A percentile compares a stretch with the other conserved stretches of the same genome.
These are phyloP conservation scores for Arabis hirsuta DNA, from an alignment of 345 rosid species.

Conservation along the genomic window DNA sequence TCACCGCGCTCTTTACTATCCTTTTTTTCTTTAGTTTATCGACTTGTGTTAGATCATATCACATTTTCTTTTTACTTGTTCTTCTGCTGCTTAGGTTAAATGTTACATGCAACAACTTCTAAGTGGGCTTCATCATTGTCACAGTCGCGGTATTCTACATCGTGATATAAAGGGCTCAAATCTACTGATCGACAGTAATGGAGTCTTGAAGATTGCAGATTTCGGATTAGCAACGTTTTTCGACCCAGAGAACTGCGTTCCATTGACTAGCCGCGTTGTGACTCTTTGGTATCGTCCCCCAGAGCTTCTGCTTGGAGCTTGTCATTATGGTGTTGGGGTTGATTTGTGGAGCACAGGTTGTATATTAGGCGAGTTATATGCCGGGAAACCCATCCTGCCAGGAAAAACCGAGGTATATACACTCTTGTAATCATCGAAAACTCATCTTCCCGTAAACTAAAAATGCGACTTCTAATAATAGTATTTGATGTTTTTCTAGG, in stretches of 20 bases:
- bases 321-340: slow-evolving; percentile 78
- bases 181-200: slow-evolving; percentile 80
- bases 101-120: slow-evolving; percentile 96
- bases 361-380: slow-evolving; percentile 86
- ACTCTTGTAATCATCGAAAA: not conserved
- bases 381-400: slow-evolving; percentile 86
- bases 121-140: slow-evolving; percentile 95
- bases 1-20: not conserved
- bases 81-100: slow-evolving; percentile 60
- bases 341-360: slow-evolving; percentile 99
- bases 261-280: slow-evolving; percentile 93
- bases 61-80: slow-evolving; percentile 4
- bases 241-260: slow-evolving; percentile 57
- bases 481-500: slow-evolving; percentile 43
- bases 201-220: slow-evolving; percentile 93
- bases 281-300: slow-evolving; percentile 99
- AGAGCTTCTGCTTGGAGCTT: slow-evolving; percentile 92
- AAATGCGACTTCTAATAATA: not conserved
- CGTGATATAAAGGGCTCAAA: slow-evolving; percentile 99
- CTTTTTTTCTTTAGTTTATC: not conserved
- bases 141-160: slow-evolving; percentile 77
- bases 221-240: slow-evolving; percentile 88
- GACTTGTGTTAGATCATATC: not conserved
- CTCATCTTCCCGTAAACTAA: slow-evolving; percentile 1
- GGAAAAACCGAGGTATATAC: slow-evolving; percentile 92